These are phyloP conservation scores for Raddia distichophylla DNA, from an alignment of 176 grass and related monocot genomes.

Conservation along the genomic window DNA sequence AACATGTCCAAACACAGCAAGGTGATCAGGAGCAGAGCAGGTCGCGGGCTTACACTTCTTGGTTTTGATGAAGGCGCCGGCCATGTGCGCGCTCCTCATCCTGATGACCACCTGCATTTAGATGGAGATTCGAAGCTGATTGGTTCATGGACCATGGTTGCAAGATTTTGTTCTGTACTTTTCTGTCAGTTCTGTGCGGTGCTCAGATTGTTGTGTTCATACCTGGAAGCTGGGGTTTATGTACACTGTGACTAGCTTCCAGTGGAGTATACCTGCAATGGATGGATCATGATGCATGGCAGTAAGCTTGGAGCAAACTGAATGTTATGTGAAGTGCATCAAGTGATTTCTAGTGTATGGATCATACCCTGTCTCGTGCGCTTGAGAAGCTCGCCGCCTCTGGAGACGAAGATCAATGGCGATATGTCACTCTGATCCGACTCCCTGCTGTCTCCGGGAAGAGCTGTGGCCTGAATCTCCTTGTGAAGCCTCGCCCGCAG, in stretches of 20 bases:
- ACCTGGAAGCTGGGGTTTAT: slow-evolving; percentile 78
- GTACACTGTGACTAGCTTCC: slow-evolving; percentile 82
- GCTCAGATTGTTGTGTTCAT: background rate
- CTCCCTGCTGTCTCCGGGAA: slow-evolving; percentile 54
- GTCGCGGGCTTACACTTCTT: slow-evolving; percentile 70
- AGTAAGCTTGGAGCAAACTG: background rate
- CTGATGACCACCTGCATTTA: slow-evolving; percentile 68
- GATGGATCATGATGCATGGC: background rate
- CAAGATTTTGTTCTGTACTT: background rate
- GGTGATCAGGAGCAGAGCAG: background rate
- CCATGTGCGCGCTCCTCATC: slow-evolving; percentile 94
- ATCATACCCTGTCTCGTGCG: slow-evolving; percentile 75
- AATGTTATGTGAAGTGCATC: background rate
- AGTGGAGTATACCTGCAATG: slow-evolving; percentile 77
- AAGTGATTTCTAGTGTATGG: background rate
- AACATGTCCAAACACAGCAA: background rate
- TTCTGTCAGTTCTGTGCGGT: background rate
- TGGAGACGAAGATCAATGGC: slow-evolving; percentile 74
- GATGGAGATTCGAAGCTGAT: background rate
- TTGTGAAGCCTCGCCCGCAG: slow-evolving; percentile 81
- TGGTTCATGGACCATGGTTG: background rate
- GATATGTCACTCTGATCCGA: slow-evolving; percentile 51
- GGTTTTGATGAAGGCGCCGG: slow-evolving; percentile 84
- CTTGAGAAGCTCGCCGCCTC: slow-evolving; percentile 87
- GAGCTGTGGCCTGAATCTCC: slow-evolving; percentile 68